These are phyloP conservation scores for Cyphellophora attinorum DNA, from an alignment of 2,329 filamentous ascomycete species.

Conservation along the genomic window DNA sequence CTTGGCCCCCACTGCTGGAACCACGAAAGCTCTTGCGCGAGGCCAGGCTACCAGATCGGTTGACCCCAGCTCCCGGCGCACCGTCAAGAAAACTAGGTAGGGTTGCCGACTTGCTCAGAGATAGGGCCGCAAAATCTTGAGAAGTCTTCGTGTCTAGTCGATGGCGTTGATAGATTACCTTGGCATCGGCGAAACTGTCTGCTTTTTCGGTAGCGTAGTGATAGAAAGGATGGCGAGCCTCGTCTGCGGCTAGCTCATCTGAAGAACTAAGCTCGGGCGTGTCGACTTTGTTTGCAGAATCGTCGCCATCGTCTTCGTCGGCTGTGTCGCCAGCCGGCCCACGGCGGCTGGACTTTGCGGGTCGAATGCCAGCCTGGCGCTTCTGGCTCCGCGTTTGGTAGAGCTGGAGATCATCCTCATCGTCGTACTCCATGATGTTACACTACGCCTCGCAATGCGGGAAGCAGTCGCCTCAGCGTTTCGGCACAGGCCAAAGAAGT, in stretches of 20 bases:
- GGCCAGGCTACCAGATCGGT: conserved; percentile 18
- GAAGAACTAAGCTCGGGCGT: conserved; percentile 8
- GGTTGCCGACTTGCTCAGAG: conserved; percentile 23
- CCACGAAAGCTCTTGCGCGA: conserved; percentile 16
- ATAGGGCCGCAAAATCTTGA: conserved; percentile 21
- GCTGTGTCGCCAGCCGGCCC: neutral
- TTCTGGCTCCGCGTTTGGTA: neutral
- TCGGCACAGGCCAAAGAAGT: too few species aligned
- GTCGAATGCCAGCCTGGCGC: neutral
- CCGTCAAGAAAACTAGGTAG: conserved; percentile 14
- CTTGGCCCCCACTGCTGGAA: conserved; percentile 1
- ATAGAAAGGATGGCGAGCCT: conserved; percentile 56
- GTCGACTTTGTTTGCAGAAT: conserved; percentile 5
- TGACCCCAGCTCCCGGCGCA: conserved; percentile 12
- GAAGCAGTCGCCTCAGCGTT: too few species aligned
- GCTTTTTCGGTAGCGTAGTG: conserved; percentile 90
- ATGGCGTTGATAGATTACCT: conserved; percentile 89
- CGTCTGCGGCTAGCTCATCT: conserved; percentile 13
- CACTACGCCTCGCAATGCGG: too few species aligned
- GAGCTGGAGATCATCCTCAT: neutral
- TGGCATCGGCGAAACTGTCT: conserved; percentile 88
- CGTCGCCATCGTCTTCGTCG: conserved; percentile 5
- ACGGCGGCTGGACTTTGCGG: neutral
- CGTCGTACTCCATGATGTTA: conserved; percentile 1
- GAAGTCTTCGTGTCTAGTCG: conserved; percentile 46